Percentiles rank a stretch among this genome's conserved stretches.
phyloP scores from a whole-genome alignment of 2,329 filamentous ascomycete species.

The Orbilia javanica region DNA sequence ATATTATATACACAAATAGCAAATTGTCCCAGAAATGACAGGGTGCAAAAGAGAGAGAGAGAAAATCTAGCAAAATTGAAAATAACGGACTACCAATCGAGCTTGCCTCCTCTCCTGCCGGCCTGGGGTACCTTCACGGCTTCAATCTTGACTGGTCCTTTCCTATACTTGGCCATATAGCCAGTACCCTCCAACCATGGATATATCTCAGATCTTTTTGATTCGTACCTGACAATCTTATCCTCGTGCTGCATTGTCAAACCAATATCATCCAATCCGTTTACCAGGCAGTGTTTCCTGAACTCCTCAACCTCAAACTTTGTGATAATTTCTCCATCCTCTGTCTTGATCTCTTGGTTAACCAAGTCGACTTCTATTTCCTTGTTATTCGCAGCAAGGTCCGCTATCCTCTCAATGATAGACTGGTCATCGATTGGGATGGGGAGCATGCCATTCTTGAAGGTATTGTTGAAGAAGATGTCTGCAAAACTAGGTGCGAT shows the following conservation, averaged over 20 bases:
- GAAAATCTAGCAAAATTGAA: not conserved
- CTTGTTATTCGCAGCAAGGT: conserved; percentile 80
- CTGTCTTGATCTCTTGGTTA: conserved; percentile 84
- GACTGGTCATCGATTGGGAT: conserved; percentile 78
- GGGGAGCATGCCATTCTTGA: conserved; percentile 99
- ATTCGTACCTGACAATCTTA: conserved; percentile 87
- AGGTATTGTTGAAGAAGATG: conserved; percentile 99
- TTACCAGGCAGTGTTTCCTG: conserved; percentile 91
- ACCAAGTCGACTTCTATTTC: conserved; percentile 92
- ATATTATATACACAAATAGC: not conserved
- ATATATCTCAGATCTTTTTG: conserved; percentile 79
- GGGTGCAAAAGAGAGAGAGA: not conserved
- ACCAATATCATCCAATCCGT: conserved; percentile 95
- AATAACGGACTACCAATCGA: conserved; percentile 31
- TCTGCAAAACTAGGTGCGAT: conserved; percentile 90
- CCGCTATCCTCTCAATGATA: conserved; percentile 77
- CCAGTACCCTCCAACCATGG: conserved; percentile 92
- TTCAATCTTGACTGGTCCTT: conserved; percentile 73
- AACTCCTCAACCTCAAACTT: conserved; percentile 91
- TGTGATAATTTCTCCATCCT: conserved; percentile 78
- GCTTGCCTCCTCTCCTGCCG: conserved; percentile 34
- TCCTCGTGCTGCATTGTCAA: conserved; percentile 92
- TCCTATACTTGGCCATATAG: conserved; percentile 74
- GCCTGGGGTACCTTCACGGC: conserved; percentile 66
- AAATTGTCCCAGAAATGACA: not conserved